Evolutionary conservation across 2,329 filamentous ascomycete genomes (phyloP), one percentile per base, ranked within the genome.

Genomic region (Ophiocordyceps camponoti-saundersi): DNA sequence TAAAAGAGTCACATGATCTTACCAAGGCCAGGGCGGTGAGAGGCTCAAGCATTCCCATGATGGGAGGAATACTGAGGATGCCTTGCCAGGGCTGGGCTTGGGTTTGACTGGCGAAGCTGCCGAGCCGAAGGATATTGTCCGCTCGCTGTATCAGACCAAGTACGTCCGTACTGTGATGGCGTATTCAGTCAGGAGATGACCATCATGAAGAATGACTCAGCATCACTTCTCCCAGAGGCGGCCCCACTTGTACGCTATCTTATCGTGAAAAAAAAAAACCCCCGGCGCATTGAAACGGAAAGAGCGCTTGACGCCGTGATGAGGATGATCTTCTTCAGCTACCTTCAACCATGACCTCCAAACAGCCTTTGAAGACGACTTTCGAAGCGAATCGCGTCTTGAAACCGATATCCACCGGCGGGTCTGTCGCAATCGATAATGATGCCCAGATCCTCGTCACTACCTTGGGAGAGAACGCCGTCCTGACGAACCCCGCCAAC

Each of bases 361-460:
- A 77, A 62, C 67, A 77, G 49, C 69, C 75, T 18, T 70, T 77
- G 55, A 93, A 88, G 71, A 95, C 88, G 48, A 95, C 90, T 3
- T 98, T 95, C 63, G 85, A 93, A 59, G 77, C 83, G 49, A 75
- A 75, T 53, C 79, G 83, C 57, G 85, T 87, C 44, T 84, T 98
- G 48, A 85, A 88, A 56, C 92, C 92, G 20, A 90, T 96, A 45
- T 95, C 92, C 60, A 95, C 90, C 2, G 92, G 92, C 47, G 92
- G 92, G 42, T 82, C 85, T 53, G 80, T 94, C 49, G 80, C 86
- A 29, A 75, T 96, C 50, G 87, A 90, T 69, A 77, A 80, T 61
- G 78, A 79, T 65, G 88, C 88, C 46, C 77, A 78, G 56, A 77
- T 96, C 52, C 73, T 98, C 47, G 90, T 88, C 42, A 88, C 88